phyloP scores from a whole-genome alignment of 176 grass and related monocot genomes.

The Tillandsia leiboldiana region DNA sequence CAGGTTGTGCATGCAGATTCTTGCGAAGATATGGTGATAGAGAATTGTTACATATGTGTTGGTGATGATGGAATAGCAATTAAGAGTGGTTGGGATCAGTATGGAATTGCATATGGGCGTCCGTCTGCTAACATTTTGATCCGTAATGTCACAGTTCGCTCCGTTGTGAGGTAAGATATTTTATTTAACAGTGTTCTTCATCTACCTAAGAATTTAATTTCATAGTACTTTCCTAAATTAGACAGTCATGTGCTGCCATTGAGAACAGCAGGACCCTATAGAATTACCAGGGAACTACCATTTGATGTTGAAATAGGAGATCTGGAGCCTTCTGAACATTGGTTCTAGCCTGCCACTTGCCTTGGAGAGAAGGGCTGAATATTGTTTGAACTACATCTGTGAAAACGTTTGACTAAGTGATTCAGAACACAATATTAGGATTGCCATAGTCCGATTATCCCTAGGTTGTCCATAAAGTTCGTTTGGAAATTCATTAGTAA shows the following conservation, averaged over 20 bases:
- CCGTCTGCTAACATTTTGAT: conserved; percentile 80
- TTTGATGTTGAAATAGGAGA: not conserved
- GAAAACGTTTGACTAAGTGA: not conserved
- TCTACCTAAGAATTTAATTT: not conserved
- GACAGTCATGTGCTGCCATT: not conserved
- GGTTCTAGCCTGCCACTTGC: too few relatives aligned
- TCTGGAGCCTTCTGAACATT: too few relatives aligned
- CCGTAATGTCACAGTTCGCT: conserved; percentile 60
- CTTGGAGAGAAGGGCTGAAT: not conserved
- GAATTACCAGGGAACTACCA: not conserved
- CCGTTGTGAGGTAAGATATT: conserved; percentile 61
- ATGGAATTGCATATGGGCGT: conserved; percentile 72
- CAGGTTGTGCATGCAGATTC: conserved; percentile 49
- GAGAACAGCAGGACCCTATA: not conserved
- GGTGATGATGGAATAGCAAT: conserved; percentile 91
- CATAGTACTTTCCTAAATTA: not conserved
- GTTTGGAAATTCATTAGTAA: not conserved
- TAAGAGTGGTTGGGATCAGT: conserved; percentile 98
- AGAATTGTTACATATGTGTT: conserved; percentile 93
- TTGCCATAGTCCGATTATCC: not conserved
- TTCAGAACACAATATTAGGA: not conserved
- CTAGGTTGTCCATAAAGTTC: not conserved
- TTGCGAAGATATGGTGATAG: conserved; percentile 80
- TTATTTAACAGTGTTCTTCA: not conserved
- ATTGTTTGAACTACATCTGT: not conserved